phyloP scores from a whole-genome alignment of 805 yeast genomes.

The Pichia eremophila region DNA sequence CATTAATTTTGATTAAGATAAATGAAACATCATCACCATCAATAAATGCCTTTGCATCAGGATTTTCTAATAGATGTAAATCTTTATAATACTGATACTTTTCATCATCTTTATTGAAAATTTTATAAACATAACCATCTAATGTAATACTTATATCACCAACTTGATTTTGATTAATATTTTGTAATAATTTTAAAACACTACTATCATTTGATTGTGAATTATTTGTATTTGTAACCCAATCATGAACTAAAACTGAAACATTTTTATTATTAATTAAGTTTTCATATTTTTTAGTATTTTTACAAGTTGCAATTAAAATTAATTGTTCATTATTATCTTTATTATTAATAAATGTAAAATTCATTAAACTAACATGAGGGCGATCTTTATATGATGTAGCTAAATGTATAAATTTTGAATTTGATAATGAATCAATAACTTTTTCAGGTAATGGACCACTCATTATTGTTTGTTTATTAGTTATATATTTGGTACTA shows the following conservation, averaged over 20 bases:
- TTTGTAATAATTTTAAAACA: conserved; percentile 55
- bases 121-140: conserved; percentile 52
- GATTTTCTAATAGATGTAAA: conserved; percentile 50
- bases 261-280: conserved; percentile 65
- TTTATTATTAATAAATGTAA: conserved; percentile 44
- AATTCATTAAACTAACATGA: conserved; percentile 87
- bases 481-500: too few relatives aligned
- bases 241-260: conserved; percentile 80
- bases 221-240: conserved; percentile 45
- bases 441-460: conserved; percentile 28
- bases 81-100: conserved; percentile 54
- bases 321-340: conserved; percentile 23
- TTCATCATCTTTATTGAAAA: conserved; percentile 36
- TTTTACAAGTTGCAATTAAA: conserved; percentile 61
- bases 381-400: conserved; percentile 64
- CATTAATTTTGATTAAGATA: conserved; percentile 52
- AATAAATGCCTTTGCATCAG: conserved; percentile 63
- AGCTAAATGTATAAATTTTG: conserved; percentile 74
- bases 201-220: conserved; percentile 16
- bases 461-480: background rate
- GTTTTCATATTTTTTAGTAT: conserved; percentile 69
- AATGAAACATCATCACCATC: conserved; percentile 56
- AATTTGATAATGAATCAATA: conserved; percentile 40
- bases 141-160: conserved; percentile 77
- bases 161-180: conserved; percentile 70